Percentiles rank a stretch among this genome's conserved stretches.
Evolutionary conservation across 768 basidiomycete genomes (phyloP).

Genomic region (Naematelia encephala): DNA sequence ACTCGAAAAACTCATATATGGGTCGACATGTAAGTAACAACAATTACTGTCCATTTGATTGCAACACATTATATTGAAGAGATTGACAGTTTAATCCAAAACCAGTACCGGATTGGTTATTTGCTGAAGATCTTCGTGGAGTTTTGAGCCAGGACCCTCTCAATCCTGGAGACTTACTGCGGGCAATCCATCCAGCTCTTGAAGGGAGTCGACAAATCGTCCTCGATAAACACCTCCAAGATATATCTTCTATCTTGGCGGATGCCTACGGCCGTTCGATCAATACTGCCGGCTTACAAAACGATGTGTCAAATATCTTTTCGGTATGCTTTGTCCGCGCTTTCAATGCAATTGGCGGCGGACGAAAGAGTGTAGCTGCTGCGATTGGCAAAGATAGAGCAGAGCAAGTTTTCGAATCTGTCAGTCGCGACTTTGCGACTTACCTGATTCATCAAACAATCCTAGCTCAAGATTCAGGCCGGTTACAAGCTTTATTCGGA

Average conservation of each 20-base stretch:
- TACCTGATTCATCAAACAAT: neutral
- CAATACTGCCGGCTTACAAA: neutral
- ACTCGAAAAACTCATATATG: neutral
- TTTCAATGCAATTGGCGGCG: too few relatives aligned
- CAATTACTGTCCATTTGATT: neutral
- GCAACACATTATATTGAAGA: neutral
- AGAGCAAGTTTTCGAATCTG: neutral
- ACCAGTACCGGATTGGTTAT: neutral
- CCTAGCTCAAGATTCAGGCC: neutral
- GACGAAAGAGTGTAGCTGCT: too few relatives aligned
- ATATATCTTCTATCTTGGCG: neutral
- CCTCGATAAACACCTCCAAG: neutral
- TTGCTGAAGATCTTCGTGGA: neutral
- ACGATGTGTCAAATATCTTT: neutral
- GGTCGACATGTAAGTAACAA: neutral
- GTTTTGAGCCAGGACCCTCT: neutral
- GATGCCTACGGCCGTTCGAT: neutral
- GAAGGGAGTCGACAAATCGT: neutral
- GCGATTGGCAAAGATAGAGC: neutral
- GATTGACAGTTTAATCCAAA: neutral
- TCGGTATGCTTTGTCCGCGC: neutral
- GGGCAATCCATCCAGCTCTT: neutral
- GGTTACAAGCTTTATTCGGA: neutral
- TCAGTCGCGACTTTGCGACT: neutral
- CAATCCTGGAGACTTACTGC: neutral